Evolutionary conservation across 805 yeast genomes (phyloP), one percentile per base, ranked within the genome.

Genomic region (Saccharomycopsis javanensis): DNA sequence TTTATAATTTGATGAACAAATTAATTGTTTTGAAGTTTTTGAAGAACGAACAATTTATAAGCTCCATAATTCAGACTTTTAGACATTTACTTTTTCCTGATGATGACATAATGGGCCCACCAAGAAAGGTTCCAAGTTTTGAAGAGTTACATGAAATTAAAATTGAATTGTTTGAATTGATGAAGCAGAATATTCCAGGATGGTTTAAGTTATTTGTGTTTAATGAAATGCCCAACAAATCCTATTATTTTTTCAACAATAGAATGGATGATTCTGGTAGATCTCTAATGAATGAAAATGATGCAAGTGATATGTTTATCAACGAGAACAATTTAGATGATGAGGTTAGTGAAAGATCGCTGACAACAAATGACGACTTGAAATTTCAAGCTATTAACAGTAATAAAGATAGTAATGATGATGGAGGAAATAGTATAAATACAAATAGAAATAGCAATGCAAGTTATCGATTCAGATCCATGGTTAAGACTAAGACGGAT

Each of bases 81-180:
- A 65, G 82, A 55, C 65, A 67, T 31, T 64, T 68, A 31, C 60
- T 79, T n/a, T 79, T 79, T 58, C 82, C 83, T 2, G 67, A 66
- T 27, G 80, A 79, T 63, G 76, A 73, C 15, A 65, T 65, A n/a
- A 73, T 79, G 76, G 82, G 82, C 0, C 77, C 79, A 3, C 71
- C 77, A 4, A 64, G 77, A 23, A 63, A 68, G 2, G 67, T 70
- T n/a, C 81, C 83, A 1, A 65, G 67, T 10, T 68, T 65, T 0
- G 71, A 66, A 23, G 79, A 76, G 58, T 72, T 73, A 56, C 68
- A 65, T 30, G 61, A 60, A 2, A 64, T 71, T 25, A 68, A 70
- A 53, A 60, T 60, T n/a, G 58, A 58, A 37, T 53, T 59, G 10
- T 60, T 60, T 28, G 13, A 51, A 5, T 63, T 67, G 4, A 66